Evolutionary conservation across 2,329 filamentous ascomycete species (phyloP), one percentile per base, ranked within the genome.

Genomic region (Alternaria ethzedia): DNA sequence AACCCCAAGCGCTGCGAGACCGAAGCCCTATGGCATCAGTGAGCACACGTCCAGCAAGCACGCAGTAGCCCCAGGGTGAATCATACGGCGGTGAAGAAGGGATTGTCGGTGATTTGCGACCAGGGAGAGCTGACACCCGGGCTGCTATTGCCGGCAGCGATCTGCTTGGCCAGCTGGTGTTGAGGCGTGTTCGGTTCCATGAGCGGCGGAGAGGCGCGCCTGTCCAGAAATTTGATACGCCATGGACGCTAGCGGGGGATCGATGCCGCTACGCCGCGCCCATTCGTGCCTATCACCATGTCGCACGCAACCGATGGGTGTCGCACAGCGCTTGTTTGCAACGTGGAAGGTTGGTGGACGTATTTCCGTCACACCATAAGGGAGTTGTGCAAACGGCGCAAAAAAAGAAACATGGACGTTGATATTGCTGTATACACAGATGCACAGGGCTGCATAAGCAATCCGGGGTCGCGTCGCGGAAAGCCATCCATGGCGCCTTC

Each of bases 1-100:
- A 32, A 94, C 93, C 67, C 94, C 96, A 56, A 99, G 86, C 28
- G 91, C 92, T 64, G 94, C 96, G 57, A 99, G 91, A 71, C 96
- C 96, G 72, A 98, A 92, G 72, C 96, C 94, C 83, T 88, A 76
- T 61, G 64, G 65, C 67, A 64, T 70, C 54, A 54, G 72, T 79
- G 69, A 79, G 77, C 75, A 75, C 65, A 68, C 62, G 54, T 70
- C 67, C 60, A 63, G 59, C 64, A 65, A 66, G 62, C 57, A 63
- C 23, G 46, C 30, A 57, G 59, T 47, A 47, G 58, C 57, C 88
- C 88, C 89, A 50, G 89, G 70, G 57, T 64, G 57, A 32, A 65
- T 62, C 78, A 47, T 82, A 84, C 85, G 55, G 84, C 85, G 55
- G 84, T 85, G 72, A 86, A 86, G 75, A 86, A 85, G 10, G 85